phyloP scores from a whole-genome alignment of 2,329 filamentous ascomycete species.

The Periconia macrospinosa region DNA sequence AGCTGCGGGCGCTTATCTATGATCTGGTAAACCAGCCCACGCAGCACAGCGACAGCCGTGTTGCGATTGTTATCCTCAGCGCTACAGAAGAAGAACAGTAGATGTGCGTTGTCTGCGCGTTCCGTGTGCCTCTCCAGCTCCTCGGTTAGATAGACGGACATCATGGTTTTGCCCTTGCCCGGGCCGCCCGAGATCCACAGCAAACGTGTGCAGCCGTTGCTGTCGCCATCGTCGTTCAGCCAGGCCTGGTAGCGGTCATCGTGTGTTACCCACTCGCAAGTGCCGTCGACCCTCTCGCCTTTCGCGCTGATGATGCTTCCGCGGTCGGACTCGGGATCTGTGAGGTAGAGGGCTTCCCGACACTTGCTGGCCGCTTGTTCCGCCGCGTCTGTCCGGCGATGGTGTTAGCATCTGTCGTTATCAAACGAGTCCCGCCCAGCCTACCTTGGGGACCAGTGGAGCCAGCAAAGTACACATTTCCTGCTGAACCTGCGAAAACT shows the following conservation, averaged over 20 bases:
- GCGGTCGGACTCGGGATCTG: constrained; percentile 12
- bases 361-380: constrained; percentile 6
- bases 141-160: constrained; percentile 31
- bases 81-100: constrained; percentile 29
- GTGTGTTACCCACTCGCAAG: constrained; percentile 32
- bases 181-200: constrained; percentile 29
- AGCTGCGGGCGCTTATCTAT: constrained; percentile 15
- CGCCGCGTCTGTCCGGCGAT: neutral
- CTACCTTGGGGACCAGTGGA: too few relatives aligned
- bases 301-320: constrained; percentile 10
- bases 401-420: neutral
- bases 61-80: constrained; percentile 26
- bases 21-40: constrained; percentile 28
- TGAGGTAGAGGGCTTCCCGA: constrained; percentile 14
- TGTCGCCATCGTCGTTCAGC: constrained; percentile 12
- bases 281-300: constrained; percentile 15
- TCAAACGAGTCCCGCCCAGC: too few relatives aligned
- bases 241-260: constrained; percentile 13
- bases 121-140: constrained; percentile 14
- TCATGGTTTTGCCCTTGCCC: constrained; percentile 38
- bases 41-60: constrained; percentile 23
- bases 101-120: neutral
- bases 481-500: too few relatives aligned
- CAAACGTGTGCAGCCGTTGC: constrained; percentile 3
- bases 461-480: too few relatives aligned